Evolutionary conservation across 164 flowering plant genomes (phyloP).

Genomic region (Annona squamosa): DNA sequence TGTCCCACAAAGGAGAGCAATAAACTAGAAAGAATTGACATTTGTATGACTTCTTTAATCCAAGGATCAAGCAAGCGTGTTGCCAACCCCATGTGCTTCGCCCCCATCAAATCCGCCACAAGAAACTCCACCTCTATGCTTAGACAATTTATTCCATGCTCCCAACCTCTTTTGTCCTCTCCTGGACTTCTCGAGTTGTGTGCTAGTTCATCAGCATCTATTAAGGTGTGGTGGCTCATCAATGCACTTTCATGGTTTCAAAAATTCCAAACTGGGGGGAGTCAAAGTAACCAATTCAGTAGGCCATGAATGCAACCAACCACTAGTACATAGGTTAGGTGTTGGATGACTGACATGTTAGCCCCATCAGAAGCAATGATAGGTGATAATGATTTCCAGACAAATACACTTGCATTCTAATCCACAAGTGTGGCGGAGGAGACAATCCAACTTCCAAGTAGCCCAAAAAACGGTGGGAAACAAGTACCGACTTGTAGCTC

Average conservation of each 20-base stretch:
- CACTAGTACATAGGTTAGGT: too few species aligned
- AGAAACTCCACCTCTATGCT: slow-evolving; percentile 5
- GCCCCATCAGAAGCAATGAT: neutral
- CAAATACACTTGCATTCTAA: neutral
- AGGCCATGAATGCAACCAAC: too few species aligned
- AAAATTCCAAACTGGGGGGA: too few species aligned
- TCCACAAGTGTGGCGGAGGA: neutral
- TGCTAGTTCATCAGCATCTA: neutral
- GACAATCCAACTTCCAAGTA: neutral
- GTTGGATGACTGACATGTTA: too few species aligned
- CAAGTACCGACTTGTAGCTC: neutral
- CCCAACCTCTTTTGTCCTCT: slow-evolving; percentile 5
- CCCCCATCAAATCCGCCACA: slow-evolving; percentile 13
- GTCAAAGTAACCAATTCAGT: too few species aligned
- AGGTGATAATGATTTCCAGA: neutral
- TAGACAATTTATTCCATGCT: slow-evolving; percentile 2
- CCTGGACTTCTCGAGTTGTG: neutral
- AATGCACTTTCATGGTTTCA: too few species aligned
- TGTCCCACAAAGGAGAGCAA: neutral
- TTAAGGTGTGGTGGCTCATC: neutral
- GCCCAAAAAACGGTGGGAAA: neutral
- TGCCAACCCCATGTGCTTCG: slow-evolving; percentile 42
- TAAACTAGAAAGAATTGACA: neutral
- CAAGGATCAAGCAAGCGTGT: slow-evolving; percentile 42
- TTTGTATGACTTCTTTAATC: slow-evolving; percentile 12